Conservation (phyloP, 495 filamentous ascomycete genomes). For the Aspergillus baeticus region DNA sequence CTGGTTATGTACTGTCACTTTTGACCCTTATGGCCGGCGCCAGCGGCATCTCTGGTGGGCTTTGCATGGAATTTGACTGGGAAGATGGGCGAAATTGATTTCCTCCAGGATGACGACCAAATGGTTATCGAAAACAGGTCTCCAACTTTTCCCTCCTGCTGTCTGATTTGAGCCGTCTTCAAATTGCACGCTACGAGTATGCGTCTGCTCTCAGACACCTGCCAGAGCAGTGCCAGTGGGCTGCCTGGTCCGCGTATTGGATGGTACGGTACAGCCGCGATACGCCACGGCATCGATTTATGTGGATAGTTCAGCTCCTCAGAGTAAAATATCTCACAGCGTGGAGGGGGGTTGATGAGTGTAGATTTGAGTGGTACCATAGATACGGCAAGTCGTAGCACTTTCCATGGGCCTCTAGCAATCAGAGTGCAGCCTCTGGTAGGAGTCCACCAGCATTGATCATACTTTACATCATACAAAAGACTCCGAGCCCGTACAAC, state of each 20-base stretch:
- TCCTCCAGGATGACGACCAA: neutral
- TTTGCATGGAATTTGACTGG: neutral
- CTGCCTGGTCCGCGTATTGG: constrained; percentile 3
- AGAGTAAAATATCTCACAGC: constrained; percentile 11
- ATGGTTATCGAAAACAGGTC: neutral
- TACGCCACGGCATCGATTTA: constrained; percentile 15
- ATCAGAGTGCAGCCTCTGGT: neutral
- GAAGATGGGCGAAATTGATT: neutral
- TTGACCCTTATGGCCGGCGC: constrained; percentile 7
- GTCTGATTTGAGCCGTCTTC: neutral
- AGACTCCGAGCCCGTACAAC: constrained; percentile 15
- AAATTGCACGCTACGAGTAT: neutral
- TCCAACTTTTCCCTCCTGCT: neutral
- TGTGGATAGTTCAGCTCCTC: constrained; percentile 17
- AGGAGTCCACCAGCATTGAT: constrained; percentile 1
- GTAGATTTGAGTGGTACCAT: constrained; percentile 14
- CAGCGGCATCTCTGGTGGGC: constrained; percentile 8
- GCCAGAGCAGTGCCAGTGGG: too few relatives aligned
- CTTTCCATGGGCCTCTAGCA: neutral
- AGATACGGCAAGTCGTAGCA: constrained; percentile 11
- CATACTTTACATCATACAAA: constrained; percentile 17
- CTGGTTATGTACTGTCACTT: constrained; percentile 17
- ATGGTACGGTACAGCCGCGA: constrained; percentile 7
- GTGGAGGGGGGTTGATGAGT: neutral
- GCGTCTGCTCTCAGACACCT: constrained; percentile 10